Conservation (phyloP, 1,139 yeast genomes). For the Lodderomyces beijingensis region DNA sequence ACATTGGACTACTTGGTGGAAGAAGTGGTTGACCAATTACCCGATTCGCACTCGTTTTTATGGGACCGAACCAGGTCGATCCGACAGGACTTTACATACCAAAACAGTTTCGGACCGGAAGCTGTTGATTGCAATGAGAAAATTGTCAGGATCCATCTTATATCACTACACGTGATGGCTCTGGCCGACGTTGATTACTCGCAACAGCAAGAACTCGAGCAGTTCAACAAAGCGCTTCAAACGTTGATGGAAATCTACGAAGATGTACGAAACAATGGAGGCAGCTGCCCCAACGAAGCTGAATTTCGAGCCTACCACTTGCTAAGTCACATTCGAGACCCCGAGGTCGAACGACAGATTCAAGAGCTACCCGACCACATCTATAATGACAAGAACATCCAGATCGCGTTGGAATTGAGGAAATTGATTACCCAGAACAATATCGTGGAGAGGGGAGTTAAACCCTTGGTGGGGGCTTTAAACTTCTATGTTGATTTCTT, state of each 20-base stretch:
- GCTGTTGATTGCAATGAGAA: conserved; percentile 90
- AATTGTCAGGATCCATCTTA: conserved; percentile 83
- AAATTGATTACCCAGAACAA: conserved; percentile 62
- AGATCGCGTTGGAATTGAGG: conserved; percentile 67
- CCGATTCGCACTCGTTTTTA: conserved; percentile 85
- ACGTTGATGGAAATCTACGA: conserved; percentile 85
- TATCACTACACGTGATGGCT: conserved; percentile 84
- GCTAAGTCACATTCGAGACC: conserved; percentile 74
- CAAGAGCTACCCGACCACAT: conserved; percentile 64
- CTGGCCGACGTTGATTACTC: conserved; percentile 74
- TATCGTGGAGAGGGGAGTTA: conserved; percentile 53
- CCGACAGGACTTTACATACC: conserved; percentile 95
- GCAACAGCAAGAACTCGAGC: conserved; percentile 93
- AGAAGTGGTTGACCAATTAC: conserved; percentile 59
- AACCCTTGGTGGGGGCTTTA: conserved; percentile 55
- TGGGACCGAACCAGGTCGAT: conserved; percentile 99
- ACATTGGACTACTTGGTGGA: conserved; percentile 71
- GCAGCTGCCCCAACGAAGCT: conserved; percentile 76
- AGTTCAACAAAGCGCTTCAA: conserved; percentile 85
- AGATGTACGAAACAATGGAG: conserved; percentile 70
- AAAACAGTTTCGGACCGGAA: conserved; percentile 89
- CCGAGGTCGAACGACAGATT: conserved; percentile 75
- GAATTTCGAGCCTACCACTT: conserved; percentile 90
- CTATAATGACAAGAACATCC: conserved; percentile 54
- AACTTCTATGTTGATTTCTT: conserved; percentile 68